Evolutionary conservation across 1,284 basidiomycete genomes (phyloP), one percentile per base, ranked within the genome.

Genomic region (Cerrena zonata): DNA sequence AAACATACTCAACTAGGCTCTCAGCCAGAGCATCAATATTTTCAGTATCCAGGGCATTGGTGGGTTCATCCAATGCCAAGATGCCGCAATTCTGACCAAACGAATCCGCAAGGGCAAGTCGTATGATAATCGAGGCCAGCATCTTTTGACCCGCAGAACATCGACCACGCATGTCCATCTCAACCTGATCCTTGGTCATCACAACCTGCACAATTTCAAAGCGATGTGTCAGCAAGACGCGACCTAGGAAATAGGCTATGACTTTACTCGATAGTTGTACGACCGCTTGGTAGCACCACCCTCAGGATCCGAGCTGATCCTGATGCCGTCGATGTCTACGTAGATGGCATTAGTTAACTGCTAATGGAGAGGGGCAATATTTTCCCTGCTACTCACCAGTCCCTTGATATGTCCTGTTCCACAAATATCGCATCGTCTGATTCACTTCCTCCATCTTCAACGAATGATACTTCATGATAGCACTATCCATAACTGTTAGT

Each of bases 361-460:
- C n/a, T n/a, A n/a, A n/a, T n/a, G n/a, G n/a, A n/a, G n/a, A n/a
- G n/a, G n/a, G n/a, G n/a, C n/a, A n/a, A n/a, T n/a, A n/a, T n/a
- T n/a, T n/a, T n/a, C n/a, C n/a, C n/a, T n/a, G n/a, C n/a, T 22
- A 59, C 77, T 50, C 54, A 93, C 92, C 93, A 56, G 93, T 98
- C 56, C 96, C 96, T 66, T 99, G 95, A 69, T 99, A 99, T 1
- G 95, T 99, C 74, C 94, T 95, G 65, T 92, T 94, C 96, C 96
- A 99, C 2, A 99, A 70, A 64, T 93, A 90, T 51, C 88, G 85
- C 82, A 96, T 96, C 21, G 86, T 94, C 61, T 95, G 92, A 63
- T 99, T 99, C 63, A 99, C 94, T 75, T 99, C 96, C 67, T 94
- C 92, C 96, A 99, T 98, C 72, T 99, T 99, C 63, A 97, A 79